Percentiles rank a stretch among this genome's conserved stretches.
phyloP scores from a whole-genome alignment of 2,329 filamentous ascomycete species.

The Penicillium sp. region DNA sequence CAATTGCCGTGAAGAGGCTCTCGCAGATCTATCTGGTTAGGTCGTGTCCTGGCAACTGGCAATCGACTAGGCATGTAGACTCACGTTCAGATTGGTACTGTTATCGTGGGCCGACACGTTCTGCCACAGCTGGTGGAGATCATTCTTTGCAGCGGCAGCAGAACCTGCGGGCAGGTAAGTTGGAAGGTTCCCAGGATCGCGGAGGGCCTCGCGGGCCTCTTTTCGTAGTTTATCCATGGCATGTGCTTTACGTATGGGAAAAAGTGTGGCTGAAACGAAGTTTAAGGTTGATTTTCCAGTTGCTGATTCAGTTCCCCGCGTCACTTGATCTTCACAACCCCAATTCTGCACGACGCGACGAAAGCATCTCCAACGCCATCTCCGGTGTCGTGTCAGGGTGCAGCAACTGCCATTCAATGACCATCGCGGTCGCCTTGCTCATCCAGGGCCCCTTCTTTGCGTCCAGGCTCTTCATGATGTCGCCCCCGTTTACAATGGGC shows the following conservation, averaged over 20 bases:
- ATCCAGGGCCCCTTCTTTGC: constrained; percentile 78
- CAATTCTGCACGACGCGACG: constrained; percentile 52
- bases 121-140: constrained; percentile 30
- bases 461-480: constrained; percentile 65
- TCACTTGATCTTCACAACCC: constrained; percentile 23
- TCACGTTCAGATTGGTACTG: constrained; percentile 24
- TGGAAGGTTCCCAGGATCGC: constrained; percentile 12
- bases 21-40: constrained; percentile 29
- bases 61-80: not conserved
- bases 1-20: constrained; percentile 29
- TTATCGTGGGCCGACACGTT: constrained; percentile 27
- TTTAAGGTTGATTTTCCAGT: constrained; percentile 1
- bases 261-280: not conserved
- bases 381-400: constrained; percentile 65
- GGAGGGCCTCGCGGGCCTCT: constrained; percentile 26
- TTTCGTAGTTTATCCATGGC: constrained; percentile 31
- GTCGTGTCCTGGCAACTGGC: not conserved
- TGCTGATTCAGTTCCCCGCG: constrained; percentile 1
- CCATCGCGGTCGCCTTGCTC: constrained; percentile 71
- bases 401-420: constrained; percentile 84
- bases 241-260: not conserved
- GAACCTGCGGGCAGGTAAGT: constrained; percentile 3
- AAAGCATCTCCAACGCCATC: constrained; percentile 61
- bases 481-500: constrained; percentile 70
- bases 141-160: constrained; percentile 5